Evolutionary conservation across 257 asterid species (phyloP), one percentile per base, ranked within the genome.

Genomic region (Ilex asprella): DNA sequence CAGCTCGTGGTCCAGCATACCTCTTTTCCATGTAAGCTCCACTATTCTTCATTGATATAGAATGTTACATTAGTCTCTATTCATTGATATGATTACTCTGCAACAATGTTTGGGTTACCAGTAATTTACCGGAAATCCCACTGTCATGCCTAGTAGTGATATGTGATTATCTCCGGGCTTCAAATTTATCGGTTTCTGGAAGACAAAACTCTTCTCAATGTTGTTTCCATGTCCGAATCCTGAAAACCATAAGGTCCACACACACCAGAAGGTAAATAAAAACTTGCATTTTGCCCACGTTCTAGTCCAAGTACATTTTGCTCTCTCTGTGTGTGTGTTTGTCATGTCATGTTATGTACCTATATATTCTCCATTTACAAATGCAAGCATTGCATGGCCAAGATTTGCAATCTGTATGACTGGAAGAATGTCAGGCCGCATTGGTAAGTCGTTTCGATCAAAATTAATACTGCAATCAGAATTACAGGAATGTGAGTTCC

Each of bases 1-100:
- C 60, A 10, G 74, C 87, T 82, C 79, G 66, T 0, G 96, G 95
- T 59, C 99, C 99, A 1, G 97, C 96, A 68, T 79, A 89, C 66
- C 99, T 78, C 82, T 54, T 93, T 75, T 93, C 99, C 99, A 93
- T 93, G 71, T 71, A 87, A 12, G 96, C 99, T 61, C 99, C 99
- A 51, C 99, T 93, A 67, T 93, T 93, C 99, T 92, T 56, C 16
- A 76, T 7, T 62, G 6, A 12, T 12, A 4, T 6, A 49, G 14
- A 11, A 49, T 49, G 54, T 11, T 49, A n/a, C 50, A 49, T 49
- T 12, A 12, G 16, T 11, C 14, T 15, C 14, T 49, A 0, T 15
- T 15, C 3, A 6, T 11, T 11, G 14, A 11, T 6, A 11, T 12
- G 54, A 12, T 12, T 49, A 11, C 16, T 49, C 16, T 15, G 54